Percentiles rank a stretch among this genome's conserved stretches.
Evolutionary conservation across 2,329 filamentous ascomycete species (phyloP).

Genomic region (Leptographium procerum): DNA sequence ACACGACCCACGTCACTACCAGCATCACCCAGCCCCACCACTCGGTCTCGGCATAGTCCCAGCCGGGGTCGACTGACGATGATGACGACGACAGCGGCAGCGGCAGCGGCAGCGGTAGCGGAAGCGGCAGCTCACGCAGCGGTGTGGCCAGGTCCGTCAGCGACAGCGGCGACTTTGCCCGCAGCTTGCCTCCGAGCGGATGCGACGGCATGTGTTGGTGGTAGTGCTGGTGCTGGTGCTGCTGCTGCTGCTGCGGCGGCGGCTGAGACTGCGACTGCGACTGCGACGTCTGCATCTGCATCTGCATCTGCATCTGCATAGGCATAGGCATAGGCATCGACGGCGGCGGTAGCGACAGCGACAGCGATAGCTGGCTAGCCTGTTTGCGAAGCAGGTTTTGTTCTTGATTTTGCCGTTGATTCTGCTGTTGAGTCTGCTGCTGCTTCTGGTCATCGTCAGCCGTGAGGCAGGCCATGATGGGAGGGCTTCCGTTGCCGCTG

Average conservation of each 20-base stretch:
- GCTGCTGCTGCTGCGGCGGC: no score
- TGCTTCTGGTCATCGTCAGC: constrained; percentile 4
- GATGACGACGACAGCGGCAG: not conserved
- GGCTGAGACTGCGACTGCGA: no score
- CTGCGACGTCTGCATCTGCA: no score
- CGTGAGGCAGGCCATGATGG: not conserved
- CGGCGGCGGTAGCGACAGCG: not conserved
- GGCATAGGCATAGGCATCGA: constrained; percentile 8
- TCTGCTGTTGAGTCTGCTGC: not conserved
- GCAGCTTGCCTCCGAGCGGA: not conserved
- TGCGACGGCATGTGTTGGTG: not conserved
- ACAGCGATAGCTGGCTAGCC: constrained; percentile 10
- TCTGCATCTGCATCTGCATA: no score
- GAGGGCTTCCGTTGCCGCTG: no score
- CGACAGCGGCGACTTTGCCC: constrained; percentile 49
- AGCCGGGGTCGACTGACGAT: constrained; percentile 39
- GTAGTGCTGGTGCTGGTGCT: not conserved
- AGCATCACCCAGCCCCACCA: constrained; percentile 98
- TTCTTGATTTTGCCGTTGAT: not conserved
- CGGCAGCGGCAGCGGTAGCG: constrained; percentile 23
- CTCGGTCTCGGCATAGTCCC: constrained; percentile 90
- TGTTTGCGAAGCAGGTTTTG: not conserved
- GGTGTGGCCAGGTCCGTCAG: constrained; percentile 33
- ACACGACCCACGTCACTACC: constrained; percentile 84
- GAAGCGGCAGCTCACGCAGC: constrained; percentile 28